These are phyloP conservation scores for Wallacemonas sp. DNA, from an alignment of 208 protist species.

Conservation along the genomic window DNA sequence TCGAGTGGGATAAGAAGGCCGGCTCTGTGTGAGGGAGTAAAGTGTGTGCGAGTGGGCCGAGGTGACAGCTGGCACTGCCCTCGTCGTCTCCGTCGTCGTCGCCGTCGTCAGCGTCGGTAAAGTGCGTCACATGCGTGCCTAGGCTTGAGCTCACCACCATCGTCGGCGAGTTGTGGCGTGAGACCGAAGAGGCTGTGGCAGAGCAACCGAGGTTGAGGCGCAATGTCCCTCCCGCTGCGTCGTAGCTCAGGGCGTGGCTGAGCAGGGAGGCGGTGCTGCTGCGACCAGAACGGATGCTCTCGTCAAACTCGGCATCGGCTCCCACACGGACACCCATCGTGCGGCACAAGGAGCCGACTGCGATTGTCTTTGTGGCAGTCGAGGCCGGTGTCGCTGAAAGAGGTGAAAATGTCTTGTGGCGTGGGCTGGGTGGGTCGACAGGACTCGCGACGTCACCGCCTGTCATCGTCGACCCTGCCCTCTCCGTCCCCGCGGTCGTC, in stretches of 20 bases:
- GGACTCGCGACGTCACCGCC: too few species aligned
- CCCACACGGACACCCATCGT: not conserved
- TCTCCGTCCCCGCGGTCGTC: not conserved
- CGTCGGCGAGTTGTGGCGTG: not conserved
- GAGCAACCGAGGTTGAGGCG: conserved; percentile 31
- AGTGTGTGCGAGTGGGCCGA: conserved; percentile 6
- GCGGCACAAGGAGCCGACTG: not conserved
- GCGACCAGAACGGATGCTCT: not conserved
- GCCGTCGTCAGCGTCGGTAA: not conserved
- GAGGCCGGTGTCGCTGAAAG: too few species aligned
- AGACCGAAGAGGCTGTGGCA: not conserved
- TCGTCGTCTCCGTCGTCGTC: too few species aligned
- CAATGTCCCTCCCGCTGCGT: conserved; percentile 19
- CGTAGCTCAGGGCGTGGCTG: conserved; percentile 24
- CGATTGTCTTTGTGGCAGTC: not conserved
- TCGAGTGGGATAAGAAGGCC: not conserved
- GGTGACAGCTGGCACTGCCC: not conserved
- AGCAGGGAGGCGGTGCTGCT: conserved; percentile 26
- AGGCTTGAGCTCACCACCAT: conserved; percentile 5
- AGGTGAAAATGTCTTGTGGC: too few species aligned
- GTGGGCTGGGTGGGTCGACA: too few species aligned
- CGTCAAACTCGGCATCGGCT: not conserved
- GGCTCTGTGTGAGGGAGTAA: not conserved
- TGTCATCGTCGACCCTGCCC: too few species aligned
- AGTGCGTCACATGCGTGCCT: not conserved